Evolutionary conservation across 345 rosid genomes (phyloP).

Genomic region (Turnera subulata): DNA sequence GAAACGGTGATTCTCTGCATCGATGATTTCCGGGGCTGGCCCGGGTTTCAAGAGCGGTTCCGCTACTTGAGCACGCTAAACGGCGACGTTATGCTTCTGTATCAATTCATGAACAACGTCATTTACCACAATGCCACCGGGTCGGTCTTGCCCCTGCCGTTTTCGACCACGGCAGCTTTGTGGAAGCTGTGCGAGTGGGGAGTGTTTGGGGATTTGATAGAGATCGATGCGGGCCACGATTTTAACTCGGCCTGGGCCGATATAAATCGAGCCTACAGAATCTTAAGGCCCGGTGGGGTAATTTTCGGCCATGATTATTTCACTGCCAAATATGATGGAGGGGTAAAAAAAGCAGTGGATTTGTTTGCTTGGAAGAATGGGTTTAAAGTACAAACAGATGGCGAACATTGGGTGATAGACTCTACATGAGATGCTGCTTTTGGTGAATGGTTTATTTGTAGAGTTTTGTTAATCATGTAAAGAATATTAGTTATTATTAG

Average conservation of each 20-base stretch:
- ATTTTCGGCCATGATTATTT: conserved; percentile 66
- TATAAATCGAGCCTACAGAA: conserved; percentile 53
- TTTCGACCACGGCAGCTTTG: conserved; percentile 53
- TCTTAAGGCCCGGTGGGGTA: conserved; percentile 61
- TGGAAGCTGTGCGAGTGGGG: conserved; percentile 64
- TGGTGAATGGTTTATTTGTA: too few relatives aligned
- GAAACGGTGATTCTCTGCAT: conserved; percentile 52
- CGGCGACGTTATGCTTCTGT: conserved; percentile 55
- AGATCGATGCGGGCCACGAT: conserved; percentile 72
- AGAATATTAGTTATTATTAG: too few relatives aligned
- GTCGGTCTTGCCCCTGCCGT: conserved; percentile 56
- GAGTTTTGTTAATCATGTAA: too few relatives aligned
- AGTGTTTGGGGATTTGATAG: conserved; percentile 49
- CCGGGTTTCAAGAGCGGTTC: conserved; percentile 54
- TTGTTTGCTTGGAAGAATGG: conserved; percentile 51
- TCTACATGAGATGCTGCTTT: too few relatives aligned
- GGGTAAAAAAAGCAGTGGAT: conserved; percentile 63
- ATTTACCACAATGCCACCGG: conserved; percentile 28
- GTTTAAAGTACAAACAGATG: conserved; percentile 42
- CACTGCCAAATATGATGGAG: conserved; percentile 51
- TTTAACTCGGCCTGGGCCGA: conserved; percentile 74
- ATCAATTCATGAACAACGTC: conserved; percentile 67
- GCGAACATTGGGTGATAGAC: conserved; percentile 64
- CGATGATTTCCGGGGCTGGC: conserved; percentile 78
- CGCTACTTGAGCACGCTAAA: conserved; percentile 40